Evolutionary conservation across 805 yeast species (phyloP), one percentile per base, ranked within the genome.

Genomic region (Schwanniomyces sp.): DNA sequence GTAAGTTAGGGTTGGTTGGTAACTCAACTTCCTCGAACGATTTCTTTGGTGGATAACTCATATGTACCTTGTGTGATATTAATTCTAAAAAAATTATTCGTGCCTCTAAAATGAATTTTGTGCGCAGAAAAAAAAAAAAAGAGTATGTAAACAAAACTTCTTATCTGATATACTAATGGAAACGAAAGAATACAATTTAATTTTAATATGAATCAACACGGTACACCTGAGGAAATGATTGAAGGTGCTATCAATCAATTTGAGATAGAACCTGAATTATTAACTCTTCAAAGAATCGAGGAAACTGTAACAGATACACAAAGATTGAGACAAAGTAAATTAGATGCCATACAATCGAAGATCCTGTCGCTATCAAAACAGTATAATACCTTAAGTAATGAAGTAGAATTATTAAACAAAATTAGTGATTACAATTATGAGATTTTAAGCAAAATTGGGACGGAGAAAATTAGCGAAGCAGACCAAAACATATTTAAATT

Each of bases 231-330:
- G 34, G 50, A 51, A 17, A 41, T 46, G 28, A 44, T 53, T 14
- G 53, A 51, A 34, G 41, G 40, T 27, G 71, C 81, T 1, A 65
- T 72, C 4, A 80, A 75, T 34, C 72, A 72, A n/a, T 75, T 78
- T 45, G 80, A 79, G 48, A 73, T 79, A 5, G 77, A 76, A 52
- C 76, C 80, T 0, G 85, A 81, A 51, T 53, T 80, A 34, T 66
- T 66, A 25, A 71, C 77, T 2, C 57, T 80, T 2, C 75, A 75
- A 40, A 59, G 78, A 32, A 75, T 79, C 16, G 70, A 73, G 8
- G 75, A 67, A 11, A 64, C 69, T 43, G 57, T 75, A 12, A 48
- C 52, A 14, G 49, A 63, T 21, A 58, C 77, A 10, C 51, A 63
- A 18, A 47, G 51, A 9, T 57, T 58, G 17, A 62, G 80, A 41